These are phyloP conservation scores for Phaffia rhodozyma DNA, from an alignment of 1,284 basidiomycete species.

Conservation along the genomic window DNA sequence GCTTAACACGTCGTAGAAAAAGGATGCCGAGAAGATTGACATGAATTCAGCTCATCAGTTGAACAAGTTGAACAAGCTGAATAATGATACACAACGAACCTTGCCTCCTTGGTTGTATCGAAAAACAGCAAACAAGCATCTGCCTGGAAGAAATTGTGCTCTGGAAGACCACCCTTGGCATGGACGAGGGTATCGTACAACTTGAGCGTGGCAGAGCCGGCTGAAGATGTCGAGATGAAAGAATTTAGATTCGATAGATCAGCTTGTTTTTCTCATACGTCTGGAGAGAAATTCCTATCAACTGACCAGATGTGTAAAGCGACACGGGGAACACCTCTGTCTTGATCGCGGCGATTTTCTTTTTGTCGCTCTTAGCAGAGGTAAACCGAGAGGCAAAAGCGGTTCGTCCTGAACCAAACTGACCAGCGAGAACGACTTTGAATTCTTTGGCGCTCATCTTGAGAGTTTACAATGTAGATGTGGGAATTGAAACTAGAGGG, in stretches of 20 bases:
- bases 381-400: slow-evolving; percentile 20
- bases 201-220: slow-evolving; percentile 16
- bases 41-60: no score
- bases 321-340: slow-evolving; percentile 15
- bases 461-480: neutral
- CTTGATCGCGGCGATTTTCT: slow-evolving; percentile 21
- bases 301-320: neutral
- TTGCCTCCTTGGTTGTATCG: slow-evolving; percentile 21
- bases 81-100: slow-evolving; percentile 3
- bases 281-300: neutral
- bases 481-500: neutral
- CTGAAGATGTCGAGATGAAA: slow-evolving; percentile 18
- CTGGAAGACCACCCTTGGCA: slow-evolving; percentile 19
- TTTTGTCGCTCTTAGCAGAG: slow-evolving; percentile 19
- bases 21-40: neutral
- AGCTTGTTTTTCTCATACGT: no score
- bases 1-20: neutral
- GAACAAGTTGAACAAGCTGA: neutral
- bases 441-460: slow-evolving; percentile 20
- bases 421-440: slow-evolving; percentile 22
- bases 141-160: slow-evolving; percentile 20
- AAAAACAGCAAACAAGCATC: slow-evolving; percentile 21
- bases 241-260: neutral
- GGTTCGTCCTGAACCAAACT: slow-evolving; percentile 21
- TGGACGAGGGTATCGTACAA: slow-evolving; percentile 20